Base-by-base conservation (phyloP, 495 filamentous ascomycete species). In the Aspergillus nidulans region DNA sequence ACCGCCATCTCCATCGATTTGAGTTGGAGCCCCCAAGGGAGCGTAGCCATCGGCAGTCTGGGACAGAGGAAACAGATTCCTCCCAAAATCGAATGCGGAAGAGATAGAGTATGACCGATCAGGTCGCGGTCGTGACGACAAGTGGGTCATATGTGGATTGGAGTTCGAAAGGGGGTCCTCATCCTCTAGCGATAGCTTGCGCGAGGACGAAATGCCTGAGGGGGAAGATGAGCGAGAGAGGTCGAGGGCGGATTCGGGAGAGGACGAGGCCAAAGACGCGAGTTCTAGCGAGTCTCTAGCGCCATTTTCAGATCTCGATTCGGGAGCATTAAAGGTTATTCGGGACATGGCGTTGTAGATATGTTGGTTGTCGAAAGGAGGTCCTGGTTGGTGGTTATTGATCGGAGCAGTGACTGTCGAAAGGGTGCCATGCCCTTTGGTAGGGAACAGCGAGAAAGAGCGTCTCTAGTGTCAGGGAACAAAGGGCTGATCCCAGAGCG, bases 211-310 rank as follows among this genome's bases (percentile, higher is more conserved):
- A 61, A 94, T 85, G 57, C 90, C 91, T 25, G 89, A 87, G 46
- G 84, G 81, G 21, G 91, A 97, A 12, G 89, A 90, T 47, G 81
- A 85, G 49, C 84, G 78, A 3, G 85, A 86, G 34, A 83, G 80
- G 34, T 82, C 76, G 34, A 65, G 76, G 2, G 67, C 70, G 24
- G 80, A 81, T 55, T 73, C 75, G 16, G 74, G 71, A 41, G 74
- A 82, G 42, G 82, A 86, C 40, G 92, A 96, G 12, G 94, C 94
- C 52, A 98, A 84, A 24, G 91, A 96, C 48, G 91, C 94, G 43
- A 98, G 88, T 73, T 98, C 94, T 58, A 98, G 85, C 50, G 94
- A 98, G 78, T 97, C 94, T 63, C 94, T 88, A 45, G 61, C 55
- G 28, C 63, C 59, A 24, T 61, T 61, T 51, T 47, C 70, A 58